These are phyloP conservation scores for Lentinula detonsa DNA, from an alignment of 768 basidiomycete genomes.

Conservation along the genomic window DNA sequence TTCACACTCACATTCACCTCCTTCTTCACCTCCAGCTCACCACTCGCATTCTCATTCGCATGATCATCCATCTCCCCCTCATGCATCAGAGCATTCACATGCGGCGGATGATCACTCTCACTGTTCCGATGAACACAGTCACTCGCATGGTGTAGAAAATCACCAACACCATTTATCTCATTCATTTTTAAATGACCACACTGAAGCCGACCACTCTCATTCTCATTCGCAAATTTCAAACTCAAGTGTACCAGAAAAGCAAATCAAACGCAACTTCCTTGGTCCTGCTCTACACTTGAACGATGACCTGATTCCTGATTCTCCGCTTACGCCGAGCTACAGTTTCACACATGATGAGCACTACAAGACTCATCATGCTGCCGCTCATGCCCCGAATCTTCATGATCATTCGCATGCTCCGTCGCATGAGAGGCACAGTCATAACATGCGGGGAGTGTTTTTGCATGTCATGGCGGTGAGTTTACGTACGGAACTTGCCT, in stretches of 20 bases:
- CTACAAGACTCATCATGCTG: constrained; percentile 35
- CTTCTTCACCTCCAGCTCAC: constrained; percentile 9
- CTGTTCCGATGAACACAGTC: constrained; percentile 18
- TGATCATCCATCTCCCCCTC: constrained; percentile 22
- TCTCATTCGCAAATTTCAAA: constrained; percentile 10
- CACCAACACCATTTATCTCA: constrained; percentile 13
- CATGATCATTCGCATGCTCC: constrained; percentile 49
- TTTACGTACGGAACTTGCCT: not conserved
- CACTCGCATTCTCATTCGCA: constrained; percentile 10
- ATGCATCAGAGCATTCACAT: constrained; percentile 23
- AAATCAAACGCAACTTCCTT: constrained; percentile 30
- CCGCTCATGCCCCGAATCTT: constrained; percentile 33
- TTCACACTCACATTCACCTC: constrained; percentile 24
- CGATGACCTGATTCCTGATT: constrained; percentile 19
- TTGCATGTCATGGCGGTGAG: constrained; percentile 92
- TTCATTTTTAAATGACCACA: constrained; percentile 11
- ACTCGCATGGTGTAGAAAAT: constrained; percentile 14
- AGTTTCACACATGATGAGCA: constrained; percentile 48
- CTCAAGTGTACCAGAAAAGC: constrained; percentile 11
- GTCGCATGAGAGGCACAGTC: constrained; percentile 80
- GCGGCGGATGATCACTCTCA: constrained; percentile 11
- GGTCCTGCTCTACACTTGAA: constrained; percentile 35
- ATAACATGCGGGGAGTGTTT: constrained; percentile 99
- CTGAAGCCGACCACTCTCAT: constrained; percentile 6
- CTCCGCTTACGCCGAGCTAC: constrained; percentile 66